phyloP scores from a whole-genome alignment of 2,329 filamentous ascomycete genomes.

The Colletotrichum sp. region DNA sequence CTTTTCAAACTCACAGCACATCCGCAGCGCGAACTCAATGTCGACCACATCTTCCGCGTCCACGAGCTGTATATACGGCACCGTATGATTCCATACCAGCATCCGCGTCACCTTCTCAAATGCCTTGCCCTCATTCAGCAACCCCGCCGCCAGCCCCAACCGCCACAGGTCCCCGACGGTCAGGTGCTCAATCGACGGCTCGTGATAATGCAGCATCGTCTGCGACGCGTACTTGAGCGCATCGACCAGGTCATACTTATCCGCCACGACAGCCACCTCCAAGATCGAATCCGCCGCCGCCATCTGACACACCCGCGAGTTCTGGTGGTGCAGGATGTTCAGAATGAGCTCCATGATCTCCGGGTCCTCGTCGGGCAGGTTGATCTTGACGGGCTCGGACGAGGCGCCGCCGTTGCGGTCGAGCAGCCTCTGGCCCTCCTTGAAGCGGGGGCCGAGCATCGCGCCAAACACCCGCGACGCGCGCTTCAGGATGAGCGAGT shows the following conservation, averaged over 20 bases:
- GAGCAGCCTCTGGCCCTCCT: constrained; percentile 25
- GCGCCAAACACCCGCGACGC: constrained; percentile 30
- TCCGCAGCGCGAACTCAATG: constrained; percentile 17
- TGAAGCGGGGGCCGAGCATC: constrained; percentile 28
- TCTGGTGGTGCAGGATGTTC: constrained; percentile 33
- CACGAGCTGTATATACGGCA: constrained; percentile 17
- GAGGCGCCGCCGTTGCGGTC: background rate
- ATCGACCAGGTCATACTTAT: constrained; percentile 29
- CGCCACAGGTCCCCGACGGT: constrained; percentile 19
- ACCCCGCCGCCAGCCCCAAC: constrained; percentile 12
- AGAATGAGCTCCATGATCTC: constrained; percentile 35
- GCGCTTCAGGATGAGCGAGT: constrained; percentile 28
- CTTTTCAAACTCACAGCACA: constrained; percentile 13
- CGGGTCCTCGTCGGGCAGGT: constrained; percentile 34
- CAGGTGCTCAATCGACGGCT: constrained; percentile 15
- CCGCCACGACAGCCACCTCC: constrained; percentile 29
- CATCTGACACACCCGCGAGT: constrained; percentile 27
- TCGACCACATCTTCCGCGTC: constrained; percentile 17
- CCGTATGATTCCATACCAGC: constrained; percentile 17
- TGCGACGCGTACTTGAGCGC: constrained; percentile 17
- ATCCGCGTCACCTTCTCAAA: constrained; percentile 18
- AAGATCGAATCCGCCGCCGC: constrained; percentile 31
- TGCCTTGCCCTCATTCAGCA: constrained; percentile 14
- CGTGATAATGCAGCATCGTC: constrained; percentile 17
- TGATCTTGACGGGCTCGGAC: constrained; percentile 25